phyloP scores from a whole-genome alignment of 2,329 filamentous ascomycete genomes.

The Colletotrichum echinochloae region DNA sequence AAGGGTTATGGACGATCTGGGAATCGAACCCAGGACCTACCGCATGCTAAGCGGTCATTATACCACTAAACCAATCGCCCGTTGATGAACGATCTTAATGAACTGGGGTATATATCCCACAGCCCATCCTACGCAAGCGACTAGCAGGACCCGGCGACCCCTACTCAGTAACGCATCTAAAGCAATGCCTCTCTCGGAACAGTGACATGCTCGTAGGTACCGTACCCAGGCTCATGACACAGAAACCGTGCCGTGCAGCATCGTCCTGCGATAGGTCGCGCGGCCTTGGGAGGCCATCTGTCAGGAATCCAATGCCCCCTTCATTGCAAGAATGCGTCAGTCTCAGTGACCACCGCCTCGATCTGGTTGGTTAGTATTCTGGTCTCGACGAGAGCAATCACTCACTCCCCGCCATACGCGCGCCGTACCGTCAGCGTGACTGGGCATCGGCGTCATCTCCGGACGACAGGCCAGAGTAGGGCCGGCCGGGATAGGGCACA shows the following conservation, averaged over 20 bases:
- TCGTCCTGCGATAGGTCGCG: not conserved
- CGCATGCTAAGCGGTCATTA: constrained; percentile 41
- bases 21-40: constrained; percentile 40
- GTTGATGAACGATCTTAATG: too few relatives aligned
- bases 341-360: not conserved
- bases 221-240: not conserved
- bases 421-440: not conserved
- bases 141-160: not conserved
- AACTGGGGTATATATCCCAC: too few relatives aligned
- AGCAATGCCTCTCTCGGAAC: not conserved
- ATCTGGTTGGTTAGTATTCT: not conserved
- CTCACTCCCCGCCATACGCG: not conserved
- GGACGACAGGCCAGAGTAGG: not conserved
- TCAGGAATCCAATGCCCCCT: too few relatives aligned
- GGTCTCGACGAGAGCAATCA: not conserved
- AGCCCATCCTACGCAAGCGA: not conserved
- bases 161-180: too few relatives aligned
- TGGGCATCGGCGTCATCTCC: not conserved
- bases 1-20: constrained; percentile 33
- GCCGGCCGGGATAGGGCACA: constrained; percentile 24
- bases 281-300: not conserved
- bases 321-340: not conserved
- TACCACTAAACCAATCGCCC: constrained; percentile 41
- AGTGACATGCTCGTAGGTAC: constrained; percentile 2
- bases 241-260: not conserved